These are phyloP conservation scores for Nepenthes mirabilis DNA, from an alignment of 148 eudicot species.

Conservation along the genomic window DNA sequence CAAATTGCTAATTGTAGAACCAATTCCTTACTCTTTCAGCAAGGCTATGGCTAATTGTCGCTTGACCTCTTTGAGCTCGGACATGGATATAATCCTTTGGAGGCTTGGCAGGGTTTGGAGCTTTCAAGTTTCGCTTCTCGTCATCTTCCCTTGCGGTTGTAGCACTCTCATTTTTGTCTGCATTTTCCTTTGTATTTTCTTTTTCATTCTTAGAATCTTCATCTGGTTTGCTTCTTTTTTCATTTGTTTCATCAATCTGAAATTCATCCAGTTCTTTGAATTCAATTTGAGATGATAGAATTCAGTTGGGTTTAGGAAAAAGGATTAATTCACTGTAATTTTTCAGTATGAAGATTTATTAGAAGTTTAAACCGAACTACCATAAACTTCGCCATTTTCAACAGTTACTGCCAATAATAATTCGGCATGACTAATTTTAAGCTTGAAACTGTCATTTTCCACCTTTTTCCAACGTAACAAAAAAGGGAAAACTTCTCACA, in stretches of 20 bases:
- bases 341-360: no score
- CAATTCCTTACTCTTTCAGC: constrained; percentile 48
- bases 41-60: constrained; percentile 49
- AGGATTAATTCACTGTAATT: no score
- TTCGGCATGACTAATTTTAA: no score
- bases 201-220: constrained; percentile 11
- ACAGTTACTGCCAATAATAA: not conserved
- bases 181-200: constrained; percentile 8
- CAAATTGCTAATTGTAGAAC: not conserved
- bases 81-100: constrained; percentile 59
- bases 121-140: constrained; percentile 9
- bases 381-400: not conserved
- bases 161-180: constrained; percentile 4
- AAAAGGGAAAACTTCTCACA: no score
- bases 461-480: no score
- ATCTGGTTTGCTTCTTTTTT: constrained; percentile 26
- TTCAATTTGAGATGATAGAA: not conserved
- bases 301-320: no score
- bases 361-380: no score
- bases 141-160: not conserved
- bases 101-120: constrained; percentile 22
- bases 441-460: no score
- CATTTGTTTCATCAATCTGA: constrained; percentile 30
- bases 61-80: constrained; percentile 50
- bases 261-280: not conserved